phyloP scores from a whole-genome alignment of 2,329 filamentous ascomycete species.

The Hortaea sp. region DNA sequence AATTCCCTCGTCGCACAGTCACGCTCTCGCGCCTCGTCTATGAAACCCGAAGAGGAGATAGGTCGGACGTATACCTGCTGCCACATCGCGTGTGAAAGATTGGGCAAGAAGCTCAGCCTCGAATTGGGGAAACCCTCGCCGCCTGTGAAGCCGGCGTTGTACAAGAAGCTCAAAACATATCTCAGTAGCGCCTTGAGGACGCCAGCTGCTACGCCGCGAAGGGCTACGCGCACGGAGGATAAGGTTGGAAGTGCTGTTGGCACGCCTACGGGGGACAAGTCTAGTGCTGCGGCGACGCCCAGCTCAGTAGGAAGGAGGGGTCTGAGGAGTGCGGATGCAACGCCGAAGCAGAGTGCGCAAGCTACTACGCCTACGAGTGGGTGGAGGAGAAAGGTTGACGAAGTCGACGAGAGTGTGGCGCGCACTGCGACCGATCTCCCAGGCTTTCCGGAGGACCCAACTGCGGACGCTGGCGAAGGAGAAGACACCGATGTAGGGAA shows the following conservation, averaged over 20 bases:
- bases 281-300: too few species aligned
- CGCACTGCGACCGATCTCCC: not conserved
- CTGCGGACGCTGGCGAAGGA: constrained; percentile 36
- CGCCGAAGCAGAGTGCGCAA: too few species aligned
- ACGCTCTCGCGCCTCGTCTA: constrained; percentile 60
- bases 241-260: too few species aligned
- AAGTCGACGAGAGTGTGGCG: not conserved
- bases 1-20: constrained; percentile 71
- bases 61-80: constrained; percentile 77
- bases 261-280: too few species aligned
- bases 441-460: too few species aligned
- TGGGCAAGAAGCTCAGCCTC: constrained; percentile 67
- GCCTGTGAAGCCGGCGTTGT: constrained; percentile 68
- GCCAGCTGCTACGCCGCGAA: constrained; percentile 1
- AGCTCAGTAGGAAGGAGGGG: not conserved
- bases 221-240: too few species aligned
- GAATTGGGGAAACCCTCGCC: constrained; percentile 66
- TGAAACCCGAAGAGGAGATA: constrained; percentile 81
- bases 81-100: constrained; percentile 79
- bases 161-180: constrained; percentile 73
- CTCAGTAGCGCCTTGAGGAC: constrained; percentile 58
- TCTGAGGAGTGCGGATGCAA: not conserved
- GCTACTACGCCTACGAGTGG: not conserved
- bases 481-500: constrained; percentile 27
- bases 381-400: not conserved